Evolutionary conservation across 768 basidiomycete species (phyloP), one percentile per base, ranked within the genome.

Genomic region (Rhizopogon vulgaris): DNA sequence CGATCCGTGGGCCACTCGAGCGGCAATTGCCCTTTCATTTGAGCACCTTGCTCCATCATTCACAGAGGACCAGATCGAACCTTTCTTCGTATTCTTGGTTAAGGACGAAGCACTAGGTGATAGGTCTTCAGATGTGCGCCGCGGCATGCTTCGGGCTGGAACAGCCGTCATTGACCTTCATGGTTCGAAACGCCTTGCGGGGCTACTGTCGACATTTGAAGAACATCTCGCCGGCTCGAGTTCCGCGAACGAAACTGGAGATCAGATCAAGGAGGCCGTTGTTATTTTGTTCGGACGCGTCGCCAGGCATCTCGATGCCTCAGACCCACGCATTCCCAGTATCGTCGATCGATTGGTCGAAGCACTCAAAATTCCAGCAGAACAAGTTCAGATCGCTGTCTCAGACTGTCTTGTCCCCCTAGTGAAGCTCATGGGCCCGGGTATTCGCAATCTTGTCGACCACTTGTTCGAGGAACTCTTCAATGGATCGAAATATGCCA

Each of bases 351-450:
- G 93, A 9, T 74, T 98, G 17, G 82, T 95, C 7, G 89, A 90
- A 30, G 91, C 95, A 1, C 74, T 99, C 52, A 87, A 87, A 68
- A 98, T 94, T 0, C 96, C 95, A 0, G 83, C 94, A 2, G 96
- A 99, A 65, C 87, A 94, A 63, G 96, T 99, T 0, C 95, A 98
- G 65, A 85, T 91, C 41, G 94, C 96, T 7, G 93, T 98, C 1
- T 91, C 94, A 0, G 96, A 97, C 53, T 98, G 95, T 70, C 74
- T 99, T 3, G 86, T 91, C 0, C 91, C 94, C 1, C 75, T 99
- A 6, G 89, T 94, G 38, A 77, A 78, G 34, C 69, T 83, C 28
- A 87, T 91, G 77, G 73, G 75, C 30, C 73, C 78, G 7, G 51
- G 59, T 25, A 53, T 57, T 24, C 71, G 78, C 2, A 64, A 69